Evolutionary conservation across 1,284 basidiomycete species (phyloP), one percentile per base, ranked within the genome.

Genomic region (Rhodofomes roseus): DNA sequence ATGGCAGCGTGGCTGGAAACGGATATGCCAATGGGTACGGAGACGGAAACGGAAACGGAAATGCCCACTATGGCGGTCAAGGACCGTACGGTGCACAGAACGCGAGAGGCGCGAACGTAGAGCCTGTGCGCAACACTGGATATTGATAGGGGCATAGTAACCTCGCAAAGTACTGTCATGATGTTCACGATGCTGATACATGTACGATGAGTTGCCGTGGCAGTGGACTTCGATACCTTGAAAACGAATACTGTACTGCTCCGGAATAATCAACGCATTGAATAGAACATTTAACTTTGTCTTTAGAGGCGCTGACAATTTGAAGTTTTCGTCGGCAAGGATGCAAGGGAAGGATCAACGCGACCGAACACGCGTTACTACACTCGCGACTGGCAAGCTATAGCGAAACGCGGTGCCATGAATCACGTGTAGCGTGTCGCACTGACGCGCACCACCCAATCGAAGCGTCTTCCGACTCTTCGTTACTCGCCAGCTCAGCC

Each of bases 111-210:
- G 46, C 20, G 11, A 25, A 50, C 23, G 44, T 12, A 9, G 34
- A 50, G 37, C 22, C 20, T 46, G 31, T 11, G 31, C 48, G 54
- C 8, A 60, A 61, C 20, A 61, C 56, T 11, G n/a, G 57, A 2
- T 60, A 54, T n/a, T 58, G 56, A 29, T 57, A 60, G 23, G 31
- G 52, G n/a, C 4, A 12, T 20, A 27, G 23, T 46, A 4, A 27
- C 23, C 12, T 34, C 11, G 4, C 4, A 23, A 16, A 46, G 12
- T 7, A 16, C 44, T 27, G 12, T 36, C 41, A 11, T 9, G 11
- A 8, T 12, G 23, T 27, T 25, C 11, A 44, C 41, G 41, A 44
- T 23, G n/a, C n/a, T n/a, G n/a, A 27, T 43, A 43, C 41, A 11
- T 34, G 14, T 18, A 46, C 23, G 44, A 27, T 23, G 22, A 6